Evolutionary conservation across 2,329 filamentous ascomycete species (phyloP).

Genomic region (Didymella pinodella): DNA sequence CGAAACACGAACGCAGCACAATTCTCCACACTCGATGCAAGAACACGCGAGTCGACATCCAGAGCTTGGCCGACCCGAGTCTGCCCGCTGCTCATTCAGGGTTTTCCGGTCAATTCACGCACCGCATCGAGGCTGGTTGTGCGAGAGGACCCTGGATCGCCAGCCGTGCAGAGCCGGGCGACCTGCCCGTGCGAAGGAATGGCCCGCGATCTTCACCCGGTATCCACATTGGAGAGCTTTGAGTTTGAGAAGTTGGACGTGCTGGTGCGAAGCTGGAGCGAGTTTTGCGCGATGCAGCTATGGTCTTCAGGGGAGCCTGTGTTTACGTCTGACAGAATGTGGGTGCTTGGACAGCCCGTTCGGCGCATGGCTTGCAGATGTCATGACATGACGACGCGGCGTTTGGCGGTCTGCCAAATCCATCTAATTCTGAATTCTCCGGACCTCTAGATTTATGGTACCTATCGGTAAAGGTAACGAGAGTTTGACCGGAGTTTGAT

Average conservation of each 20-base stretch:
- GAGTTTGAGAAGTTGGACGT: conserved; percentile 8
- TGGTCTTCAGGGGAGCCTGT: neutral
- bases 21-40: conserved; percentile 2
- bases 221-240: conserved; percentile 11
- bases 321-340: neutral
- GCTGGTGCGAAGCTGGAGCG: neutral
- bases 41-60: neutral
- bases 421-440: neutral
- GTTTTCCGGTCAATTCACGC: conserved; percentile 3
- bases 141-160: conserved; percentile 13
- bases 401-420: conserved; percentile 12
- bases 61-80: conserved; percentile 12
- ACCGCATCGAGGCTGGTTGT: neutral
- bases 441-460: neutral
- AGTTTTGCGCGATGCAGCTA: neutral
- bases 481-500: neutral
- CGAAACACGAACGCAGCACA: conserved; percentile 7
- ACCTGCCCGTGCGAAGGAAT: conserved; percentile 4
- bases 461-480: too few relatives aligned
- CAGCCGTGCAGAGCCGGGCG: conserved; percentile 1
- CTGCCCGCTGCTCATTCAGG: conserved; percentile 9
- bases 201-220: conserved; percentile 18
- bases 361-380: conserved; percentile 4
- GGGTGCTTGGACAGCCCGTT: conserved; percentile 3
- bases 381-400: conserved; percentile 8